A percentile compares a stretch with the other conserved stretches of the same genome.
Evolutionary conservation across 2,329 filamentous ascomycete genomes (phyloP).

Genomic region (Trichoderma atroviride): DNA sequence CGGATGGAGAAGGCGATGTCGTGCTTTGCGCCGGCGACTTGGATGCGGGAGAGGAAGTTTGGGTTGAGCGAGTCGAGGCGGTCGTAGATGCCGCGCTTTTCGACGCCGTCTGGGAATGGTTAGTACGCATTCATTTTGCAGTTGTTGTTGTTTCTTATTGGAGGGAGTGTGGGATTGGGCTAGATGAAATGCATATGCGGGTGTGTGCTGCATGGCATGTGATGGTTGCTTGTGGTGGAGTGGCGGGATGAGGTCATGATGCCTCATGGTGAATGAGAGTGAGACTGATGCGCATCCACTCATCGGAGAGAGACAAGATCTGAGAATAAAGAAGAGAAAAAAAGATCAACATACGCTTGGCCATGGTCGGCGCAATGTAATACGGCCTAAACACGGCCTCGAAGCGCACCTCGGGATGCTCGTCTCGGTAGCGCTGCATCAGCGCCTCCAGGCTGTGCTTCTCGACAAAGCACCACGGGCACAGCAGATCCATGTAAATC

Average conservation of each 20-base stretch:
- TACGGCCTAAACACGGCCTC: conserved; percentile 52
- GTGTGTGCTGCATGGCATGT: neutral
- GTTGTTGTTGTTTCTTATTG: neutral
- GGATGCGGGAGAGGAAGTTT: conserved; percentile 39
- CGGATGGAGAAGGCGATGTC: conserved; percentile 46
- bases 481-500: conserved; percentile 54
- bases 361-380: conserved; percentile 46
- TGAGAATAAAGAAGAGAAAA: no score
- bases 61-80: conserved; percentile 34
- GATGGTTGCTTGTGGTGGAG: neutral
- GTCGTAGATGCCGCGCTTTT: conserved; percentile 44
- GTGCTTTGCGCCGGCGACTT: conserved; percentile 38
- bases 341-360: conserved; percentile 27
- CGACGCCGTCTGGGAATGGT: conserved; percentile 33
- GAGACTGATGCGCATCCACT: no score
- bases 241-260: neutral
- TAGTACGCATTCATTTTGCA: no score
- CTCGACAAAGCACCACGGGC: conserved; percentile 56
- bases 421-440: conserved; percentile 45
- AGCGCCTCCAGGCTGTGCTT: conserved; percentile 51
- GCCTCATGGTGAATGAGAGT: neutral
- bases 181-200: neutral
- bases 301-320: no score
- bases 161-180: neutral
- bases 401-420: conserved; percentile 49